These are phyloP conservation scores for Acidiella bohemica DNA, from an alignment of 495 filamentous ascomycete species.

Conservation along the genomic window DNA sequence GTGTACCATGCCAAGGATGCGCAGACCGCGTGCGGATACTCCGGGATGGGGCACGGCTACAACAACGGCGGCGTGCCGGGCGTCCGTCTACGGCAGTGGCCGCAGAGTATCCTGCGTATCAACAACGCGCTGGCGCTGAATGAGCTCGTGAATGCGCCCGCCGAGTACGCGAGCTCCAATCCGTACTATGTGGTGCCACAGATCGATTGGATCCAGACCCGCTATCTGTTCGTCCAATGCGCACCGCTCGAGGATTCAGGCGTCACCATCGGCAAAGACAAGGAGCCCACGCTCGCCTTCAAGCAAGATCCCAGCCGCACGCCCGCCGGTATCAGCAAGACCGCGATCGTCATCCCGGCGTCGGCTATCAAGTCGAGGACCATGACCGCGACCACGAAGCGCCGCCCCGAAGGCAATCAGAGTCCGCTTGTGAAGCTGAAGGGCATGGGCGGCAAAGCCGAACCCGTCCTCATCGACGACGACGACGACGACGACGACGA, in stretches of 20 bases:
- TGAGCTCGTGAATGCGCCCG: conserved; percentile 70
- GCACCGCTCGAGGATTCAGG: background rate
- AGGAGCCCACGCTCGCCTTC: conserved; percentile 29
- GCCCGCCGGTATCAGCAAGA: conserved; percentile 30
- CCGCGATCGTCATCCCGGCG: conserved; percentile 24
- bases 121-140: conserved; percentile 57
- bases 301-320: conserved; percentile 41
- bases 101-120: conserved; percentile 48
- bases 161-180: conserved; percentile 38
- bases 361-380: conserved; percentile 35
- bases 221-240: conserved; percentile 66
- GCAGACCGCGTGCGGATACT: conserved; percentile 45
- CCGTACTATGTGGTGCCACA: conserved; percentile 63
- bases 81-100: conserved; percentile 43
- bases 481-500: conserved; percentile 21
- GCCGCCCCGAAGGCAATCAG: background rate
- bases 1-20: conserved; percentile 61
- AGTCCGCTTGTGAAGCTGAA: conserved; percentile 23
- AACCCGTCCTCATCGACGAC: conserved; percentile 20
- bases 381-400: background rate
- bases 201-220: conserved; percentile 79
- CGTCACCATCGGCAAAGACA: conserved; percentile 14
- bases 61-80: background rate
- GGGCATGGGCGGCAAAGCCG: conserved; percentile 16
- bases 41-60: conserved; percentile 4